Evolutionary conservation across 176 grass and related monocot genomes (phyloP), one percentile per base, ranked within the genome.

Genomic region (Neostapfia colusana): DNA sequence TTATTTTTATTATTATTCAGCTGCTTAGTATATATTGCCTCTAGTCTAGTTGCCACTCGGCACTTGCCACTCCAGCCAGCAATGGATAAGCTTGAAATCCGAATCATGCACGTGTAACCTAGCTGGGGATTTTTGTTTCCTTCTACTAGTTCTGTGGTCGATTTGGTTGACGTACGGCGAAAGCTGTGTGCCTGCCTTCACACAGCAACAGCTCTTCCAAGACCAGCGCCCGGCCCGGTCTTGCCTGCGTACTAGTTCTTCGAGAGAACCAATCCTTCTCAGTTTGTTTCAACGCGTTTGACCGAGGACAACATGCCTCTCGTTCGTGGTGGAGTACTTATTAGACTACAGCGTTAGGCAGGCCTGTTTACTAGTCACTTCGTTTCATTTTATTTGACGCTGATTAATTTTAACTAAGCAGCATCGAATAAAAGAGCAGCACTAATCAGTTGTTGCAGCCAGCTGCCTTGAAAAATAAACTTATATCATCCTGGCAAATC

Each of bases 1-100:
- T 27, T 0, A 0, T 18, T 7, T 1, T 0, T 7, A 45, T 39
- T 17, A 2, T 77, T 25, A 61, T 25, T 36, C n/a, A n/a, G n/a
- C n/a, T n/a, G n/a, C n/a, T n/a, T n/a, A n/a, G n/a, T n/a, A n/a
- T n/a, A n/a, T n/a, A n/a, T n/a, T n/a, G n/a, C n/a, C n/a, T n/a
- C n/a, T n/a, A n/a, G n/a, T 46, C 18, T 55, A 62, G 71, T 81
- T 45, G 84, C 71, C 71, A 49, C 45, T 75, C 48, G 43, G 56
- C 56, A 20, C 4, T 25, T 37, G 18, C 23, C 77, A 82, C 65
- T 66, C 12, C 1, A 24, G 37, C 12, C 1, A 24, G 37, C 67
- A 39, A 37, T 2, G 20, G 61, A 81, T 75, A 10, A 25, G 46
- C 18, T 80, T 26, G 0, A 28, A 15, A 24, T 76, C 34, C 12